A percentile compares a stretch with the other conserved stretches of the same genome.
Evolutionary conservation across 2,329 filamentous ascomycete genomes (phyloP).

Genomic region (Hyphodiscus sp.): DNA sequence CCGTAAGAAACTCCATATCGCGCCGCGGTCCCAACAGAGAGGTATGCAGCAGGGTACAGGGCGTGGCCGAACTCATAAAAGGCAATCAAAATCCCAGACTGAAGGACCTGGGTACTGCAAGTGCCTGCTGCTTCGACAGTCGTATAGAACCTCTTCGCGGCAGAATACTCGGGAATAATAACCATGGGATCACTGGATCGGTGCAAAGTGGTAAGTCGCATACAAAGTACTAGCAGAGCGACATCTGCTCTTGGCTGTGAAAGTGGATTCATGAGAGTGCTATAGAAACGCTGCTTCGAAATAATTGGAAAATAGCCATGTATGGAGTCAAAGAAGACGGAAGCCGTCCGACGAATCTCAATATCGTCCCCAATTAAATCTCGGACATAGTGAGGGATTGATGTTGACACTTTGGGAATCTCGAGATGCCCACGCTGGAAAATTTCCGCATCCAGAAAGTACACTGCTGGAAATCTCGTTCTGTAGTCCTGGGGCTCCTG

Average conservation of each 20-base stretch:
- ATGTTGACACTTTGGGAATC: neutral
- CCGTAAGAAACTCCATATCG: constrained; percentile 7
- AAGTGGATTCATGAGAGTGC: neutral
- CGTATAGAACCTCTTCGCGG: constrained; percentile 10
- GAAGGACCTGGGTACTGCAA: constrained; percentile 5
- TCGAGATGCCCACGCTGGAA: constrained; percentile 2
- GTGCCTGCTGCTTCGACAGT: constrained; percentile 6
- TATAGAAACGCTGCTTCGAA: constrained; percentile 4
- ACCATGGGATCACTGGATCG: constrained; percentile 1
- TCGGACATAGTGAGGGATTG: neutral
- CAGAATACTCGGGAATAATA: constrained; percentile 5
- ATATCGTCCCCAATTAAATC: constrained; percentile 1
- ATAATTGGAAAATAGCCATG: neutral
- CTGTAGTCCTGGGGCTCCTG: neutral
- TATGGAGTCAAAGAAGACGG: constrained; percentile 3
- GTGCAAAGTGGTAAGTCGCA: constrained; percentile 5
- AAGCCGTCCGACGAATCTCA: neutral
- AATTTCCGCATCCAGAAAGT: constrained; percentile 3
- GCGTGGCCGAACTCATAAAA: constrained; percentile 9
- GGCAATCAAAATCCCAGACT: constrained; percentile 1
- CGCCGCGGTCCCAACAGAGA: constrained; percentile 5
- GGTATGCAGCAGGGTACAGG: constrained; percentile 5
- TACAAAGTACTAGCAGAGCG: constrained; percentile 2
- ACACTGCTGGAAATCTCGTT: neutral
- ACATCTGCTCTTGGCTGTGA: constrained; percentile 1